Evolutionary conservation across 2,329 filamentous ascomycete species (phyloP), one percentile per base, ranked within the genome.

Genomic region (Cytospora piceae): DNA sequence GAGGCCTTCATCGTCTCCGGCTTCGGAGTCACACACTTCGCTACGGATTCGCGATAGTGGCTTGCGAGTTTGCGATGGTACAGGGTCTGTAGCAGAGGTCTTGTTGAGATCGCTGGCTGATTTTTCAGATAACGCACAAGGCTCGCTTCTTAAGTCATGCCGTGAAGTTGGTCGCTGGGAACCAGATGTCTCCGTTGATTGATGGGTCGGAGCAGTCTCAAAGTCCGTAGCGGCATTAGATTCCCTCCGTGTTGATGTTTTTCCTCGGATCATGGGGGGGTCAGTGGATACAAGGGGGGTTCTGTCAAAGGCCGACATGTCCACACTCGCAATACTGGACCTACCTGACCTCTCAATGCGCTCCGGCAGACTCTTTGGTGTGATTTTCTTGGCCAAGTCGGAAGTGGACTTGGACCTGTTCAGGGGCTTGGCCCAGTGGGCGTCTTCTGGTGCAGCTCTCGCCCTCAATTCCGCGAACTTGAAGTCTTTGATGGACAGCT

Each of bases 381-480:
- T 65, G 42, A 39, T 27, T 20, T 60, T 68, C 57, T 57, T 68
- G 31, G 58, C 39, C 61, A 67, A 49, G 24, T 67, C 64, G n/a
- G 63, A 65, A 4, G 51, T 63, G 57, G 53, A 65, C 39, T 63
- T 67, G 1, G 66, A 68, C 58, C 66, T 62, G 42, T 42, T 63
- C 6, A 68, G 15, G 20, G 63, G 52, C 37, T 63, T 68, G 15
- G 63, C 52, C 24, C 55, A 32, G 4, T n/a, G 37, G 7, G 3
- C 31, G 67, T 60, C 61, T 59, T 65, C 67, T 12, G 65, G 67
- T 4, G 60, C 52, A 1, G 72, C 51, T 37, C 71, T 67, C 52
- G 78, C 74, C 58, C 75, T 77, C 32, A 86, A 72, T 67, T 83
- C 80, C 0, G 81, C 75, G 63, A 83, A 85, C 64, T 85, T 72